These are phyloP conservation scores for Aspergillus chevalieri DNA, from an alignment of 2,329 filamentous ascomycete genomes.

Conservation along the genomic window DNA sequence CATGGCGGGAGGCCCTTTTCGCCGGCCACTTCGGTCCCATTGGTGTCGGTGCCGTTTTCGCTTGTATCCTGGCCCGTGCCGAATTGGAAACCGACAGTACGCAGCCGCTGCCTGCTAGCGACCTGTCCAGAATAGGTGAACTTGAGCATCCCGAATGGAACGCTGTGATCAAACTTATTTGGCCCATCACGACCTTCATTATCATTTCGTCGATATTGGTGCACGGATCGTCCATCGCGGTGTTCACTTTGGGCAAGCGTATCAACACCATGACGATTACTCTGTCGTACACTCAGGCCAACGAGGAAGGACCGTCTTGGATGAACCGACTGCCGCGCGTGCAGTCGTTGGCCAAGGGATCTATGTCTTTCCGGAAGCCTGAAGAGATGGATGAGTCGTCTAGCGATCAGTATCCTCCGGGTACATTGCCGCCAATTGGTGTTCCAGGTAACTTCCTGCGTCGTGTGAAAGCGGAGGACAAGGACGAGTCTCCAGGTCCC, in stretches of 20 bases:
- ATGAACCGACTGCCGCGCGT: conserved; percentile 84
- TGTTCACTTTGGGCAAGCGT: conserved; percentile 94
- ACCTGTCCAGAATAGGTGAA: conserved; percentile 46
- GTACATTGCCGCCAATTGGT: conserved; percentile 65
- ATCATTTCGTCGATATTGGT: conserved; percentile 92
- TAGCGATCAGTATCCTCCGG: conserved; percentile 58
- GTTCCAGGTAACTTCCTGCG: conserved; percentile 72
- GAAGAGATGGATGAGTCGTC: conserved; percentile 60
- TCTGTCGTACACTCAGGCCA: conserved; percentile 88
- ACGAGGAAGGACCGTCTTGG: conserved; percentile 85
- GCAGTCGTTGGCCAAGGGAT: conserved; percentile 75
- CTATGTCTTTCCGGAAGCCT: conserved; percentile 65
- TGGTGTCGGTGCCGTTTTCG: conserved; percentile 92
- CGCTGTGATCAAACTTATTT: conserved; percentile 75
- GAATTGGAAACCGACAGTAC: conserved; percentile 73
- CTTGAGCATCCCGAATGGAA: conserved; percentile 46
- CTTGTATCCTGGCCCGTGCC: conserved; percentile 86
- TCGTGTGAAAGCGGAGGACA: conserved; percentile 70
- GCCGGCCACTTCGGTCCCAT: conserved; percentile 97
- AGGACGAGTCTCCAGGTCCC: conserved; percentile 45
- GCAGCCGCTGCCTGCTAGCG: conserved; percentile 63
- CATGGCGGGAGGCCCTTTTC: conserved; percentile 94
- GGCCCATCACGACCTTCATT: conserved; percentile 91
- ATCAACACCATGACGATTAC: conserved; percentile 96
- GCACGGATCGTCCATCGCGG: conserved; percentile 94